Evolutionary conservation across 2,329 filamentous ascomycete species (phyloP).

Genomic region (Colletotrichum endophyticum): DNA sequence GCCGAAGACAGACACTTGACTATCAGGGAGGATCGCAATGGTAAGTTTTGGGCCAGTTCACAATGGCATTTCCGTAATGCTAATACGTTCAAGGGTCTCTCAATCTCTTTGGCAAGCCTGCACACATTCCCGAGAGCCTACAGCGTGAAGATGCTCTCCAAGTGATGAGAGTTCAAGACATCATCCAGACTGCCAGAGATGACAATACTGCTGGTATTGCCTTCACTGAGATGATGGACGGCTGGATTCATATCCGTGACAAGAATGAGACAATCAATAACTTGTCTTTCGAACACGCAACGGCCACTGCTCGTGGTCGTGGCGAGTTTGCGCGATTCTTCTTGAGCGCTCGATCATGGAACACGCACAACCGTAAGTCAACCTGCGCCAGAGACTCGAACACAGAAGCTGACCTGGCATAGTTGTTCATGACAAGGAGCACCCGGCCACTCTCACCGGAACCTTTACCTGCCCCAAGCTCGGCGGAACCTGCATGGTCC

Average conservation of each 20-base stretch:
- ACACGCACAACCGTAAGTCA: constrained; percentile 39
- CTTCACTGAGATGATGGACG: constrained; percentile 70
- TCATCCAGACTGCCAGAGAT: constrained; percentile 46
- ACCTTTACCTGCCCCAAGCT: constrained; percentile 62
- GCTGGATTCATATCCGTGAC: constrained; percentile 57
- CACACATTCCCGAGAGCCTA: constrained; percentile 33
- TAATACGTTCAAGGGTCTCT: constrained; percentile 37
- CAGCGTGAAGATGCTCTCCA: constrained; percentile 22
- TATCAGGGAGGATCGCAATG: not conserved
- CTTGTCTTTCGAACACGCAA: constrained; percentile 57
- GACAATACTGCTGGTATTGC: constrained; percentile 55
- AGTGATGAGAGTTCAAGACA: constrained; percentile 37
- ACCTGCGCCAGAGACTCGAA: not conserved
- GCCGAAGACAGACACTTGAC: constrained; percentile 30
- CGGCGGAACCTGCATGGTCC: constrained; percentile 64
- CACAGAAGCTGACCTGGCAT: constrained; percentile 26
- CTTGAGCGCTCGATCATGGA: constrained; percentile 60
- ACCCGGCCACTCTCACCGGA: constrained; percentile 60
- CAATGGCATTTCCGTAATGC: rapidly evolving
- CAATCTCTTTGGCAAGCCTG: constrained; percentile 60
- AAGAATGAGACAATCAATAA: constrained; percentile 45
- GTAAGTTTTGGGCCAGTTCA: not conserved
- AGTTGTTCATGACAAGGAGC: constrained; percentile 51
- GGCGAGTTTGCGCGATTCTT: constrained; percentile 64
- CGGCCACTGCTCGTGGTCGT: constrained; percentile 53